Evolutionary conservation across 192 early-diverging fungal species (phyloP).

Genomic region (Coemansia furcata): DNA sequence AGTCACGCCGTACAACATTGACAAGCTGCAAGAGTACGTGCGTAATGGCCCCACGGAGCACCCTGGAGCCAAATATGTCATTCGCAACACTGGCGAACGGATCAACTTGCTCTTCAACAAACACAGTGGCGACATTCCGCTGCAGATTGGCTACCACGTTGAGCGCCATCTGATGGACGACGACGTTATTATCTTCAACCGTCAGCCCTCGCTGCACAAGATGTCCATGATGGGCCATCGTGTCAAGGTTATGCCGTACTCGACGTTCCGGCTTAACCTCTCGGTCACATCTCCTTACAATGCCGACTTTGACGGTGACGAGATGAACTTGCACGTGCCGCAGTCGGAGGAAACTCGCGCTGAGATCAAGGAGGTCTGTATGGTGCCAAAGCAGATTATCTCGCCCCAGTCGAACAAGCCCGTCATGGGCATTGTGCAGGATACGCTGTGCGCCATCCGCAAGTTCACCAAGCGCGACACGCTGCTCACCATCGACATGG

Average conservation of each 20-base stretch:
- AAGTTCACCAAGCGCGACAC: constrained; percentile 95
- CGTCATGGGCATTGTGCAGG: constrained; percentile 99
- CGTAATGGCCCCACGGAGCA: constrained; percentile 89
- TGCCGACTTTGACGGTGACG: constrained; percentile 99
- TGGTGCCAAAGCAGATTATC: constrained; percentile 97
- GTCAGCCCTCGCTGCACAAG: constrained; percentile 98
- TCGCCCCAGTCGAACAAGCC: constrained; percentile 97
- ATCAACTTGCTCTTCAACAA: constrained; percentile 89
- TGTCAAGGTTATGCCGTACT: constrained; percentile 98
- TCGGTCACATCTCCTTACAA: constrained; percentile 98
- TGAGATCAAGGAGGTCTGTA: constrained; percentile 94
- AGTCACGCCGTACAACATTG: constrained; percentile 96
- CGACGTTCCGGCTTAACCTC: constrained; percentile 96
- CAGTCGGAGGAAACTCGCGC: constrained; percentile 96
- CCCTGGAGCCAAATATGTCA: constrained; percentile 96
- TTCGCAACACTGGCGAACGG: constrained; percentile 89
- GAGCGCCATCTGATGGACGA: constrained; percentile 94
- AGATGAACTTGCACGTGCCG: constrained; percentile 99
- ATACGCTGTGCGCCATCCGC: constrained; percentile 92
- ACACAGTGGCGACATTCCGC: constrained; percentile 73
- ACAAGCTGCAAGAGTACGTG: constrained; percentile 81
- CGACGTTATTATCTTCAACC: constrained; percentile 98
- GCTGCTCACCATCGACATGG: constrained; percentile 80
- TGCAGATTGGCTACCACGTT: constrained; percentile 91
- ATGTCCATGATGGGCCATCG: constrained; percentile 99